Conservation (phyloP, 192 early-diverging fungal species). For the Dissophora ornata region DNA sequence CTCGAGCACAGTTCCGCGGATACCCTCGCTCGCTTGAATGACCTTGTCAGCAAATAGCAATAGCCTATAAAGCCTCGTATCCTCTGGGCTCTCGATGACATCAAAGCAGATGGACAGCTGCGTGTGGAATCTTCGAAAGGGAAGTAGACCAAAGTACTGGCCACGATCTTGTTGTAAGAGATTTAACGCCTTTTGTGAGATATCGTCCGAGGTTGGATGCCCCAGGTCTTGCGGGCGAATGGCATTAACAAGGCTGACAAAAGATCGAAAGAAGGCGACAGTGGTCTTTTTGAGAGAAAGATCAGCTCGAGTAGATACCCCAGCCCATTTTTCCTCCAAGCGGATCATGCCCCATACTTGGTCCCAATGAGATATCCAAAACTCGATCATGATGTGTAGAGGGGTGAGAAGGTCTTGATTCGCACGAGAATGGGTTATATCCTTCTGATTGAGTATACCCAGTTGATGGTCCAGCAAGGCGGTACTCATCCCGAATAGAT, state of each 20-base stretch:
- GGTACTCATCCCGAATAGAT: constrained; percentile 19
- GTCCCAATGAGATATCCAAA: constrained; percentile 52
- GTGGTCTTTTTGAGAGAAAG: constrained; percentile 30
- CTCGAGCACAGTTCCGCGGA: constrained; percentile 43
- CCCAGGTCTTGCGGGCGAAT: not conserved
- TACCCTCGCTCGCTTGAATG: constrained; percentile 41
- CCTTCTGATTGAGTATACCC: not conserved
- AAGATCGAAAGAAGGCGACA: constrained; percentile 35
- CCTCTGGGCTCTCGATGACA: constrained; percentile 17
- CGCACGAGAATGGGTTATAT: not conserved
- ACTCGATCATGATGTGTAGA: constrained; percentile 30
- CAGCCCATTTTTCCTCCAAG: constrained; percentile 45
- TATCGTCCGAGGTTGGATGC: constrained; percentile 7
- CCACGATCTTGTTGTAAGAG: constrained; percentile 29
- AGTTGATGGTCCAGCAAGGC: constrained; percentile 27
- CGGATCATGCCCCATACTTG: constrained; percentile 54
- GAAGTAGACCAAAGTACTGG: constrained; percentile 29
- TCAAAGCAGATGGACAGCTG: constrained; percentile 34
- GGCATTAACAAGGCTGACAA: constrained; percentile 35
- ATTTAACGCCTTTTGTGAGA: constrained; percentile 21
- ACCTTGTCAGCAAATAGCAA: constrained; percentile 36
- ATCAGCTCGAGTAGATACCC: constrained; percentile 4
- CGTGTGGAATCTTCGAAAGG: constrained; percentile 39
- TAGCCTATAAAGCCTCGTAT: constrained; percentile 25
- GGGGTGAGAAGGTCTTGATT: constrained; percentile 20